Conservation (phyloP, 202 grass and related monocot genomes). For the Elaeis oleifera region DNA sequence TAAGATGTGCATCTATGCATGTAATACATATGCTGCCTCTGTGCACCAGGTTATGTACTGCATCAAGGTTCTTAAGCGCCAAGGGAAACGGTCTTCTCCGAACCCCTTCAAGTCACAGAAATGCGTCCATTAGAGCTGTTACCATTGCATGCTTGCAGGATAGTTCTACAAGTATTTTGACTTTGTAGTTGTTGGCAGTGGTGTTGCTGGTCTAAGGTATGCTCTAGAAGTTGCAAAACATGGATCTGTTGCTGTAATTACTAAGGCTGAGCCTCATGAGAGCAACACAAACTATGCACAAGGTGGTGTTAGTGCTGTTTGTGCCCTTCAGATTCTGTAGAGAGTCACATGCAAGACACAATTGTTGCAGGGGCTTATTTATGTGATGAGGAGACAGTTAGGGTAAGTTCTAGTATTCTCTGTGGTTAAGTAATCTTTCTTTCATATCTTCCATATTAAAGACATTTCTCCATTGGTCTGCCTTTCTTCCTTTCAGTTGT, state of each 20-base stretch:
- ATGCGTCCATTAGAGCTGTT: constrained; percentile 28
- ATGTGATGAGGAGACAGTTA: constrained; percentile 85
- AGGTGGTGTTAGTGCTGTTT: constrained; percentile 95
- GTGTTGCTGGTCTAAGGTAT: constrained; percentile 89
- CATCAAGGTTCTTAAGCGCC: constrained; percentile 22
- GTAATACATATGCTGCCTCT: constrained; percentile 6
- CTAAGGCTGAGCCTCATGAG: constrained; percentile 88
- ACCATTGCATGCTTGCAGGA: constrained; percentile 37
- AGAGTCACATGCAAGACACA: constrained; percentile 95
- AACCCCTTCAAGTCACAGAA: constrained; percentile 7
- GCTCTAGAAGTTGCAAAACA: constrained; percentile 87
- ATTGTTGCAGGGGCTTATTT: constrained; percentile 94
- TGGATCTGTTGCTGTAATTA: constrained; percentile 82
- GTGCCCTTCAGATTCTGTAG: constrained; percentile 86
- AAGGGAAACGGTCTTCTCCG: constrained; percentile 24
- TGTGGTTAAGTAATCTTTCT: too few relatives aligned
- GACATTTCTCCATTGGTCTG: too few relatives aligned
- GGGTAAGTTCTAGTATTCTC: constrained; percentile 37
- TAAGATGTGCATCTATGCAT: background rate
- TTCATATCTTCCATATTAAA: too few relatives aligned
- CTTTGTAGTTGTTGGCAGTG: constrained; percentile 87
- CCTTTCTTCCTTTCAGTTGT: too few relatives aligned
- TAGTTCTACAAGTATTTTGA: constrained; percentile 56
- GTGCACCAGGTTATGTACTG: constrained; percentile 37
- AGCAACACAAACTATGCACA: constrained; percentile 98